Evolutionary conservation across 2,329 filamentous ascomycete species (phyloP).

Genomic region (Trichoderma koningii): DNA sequence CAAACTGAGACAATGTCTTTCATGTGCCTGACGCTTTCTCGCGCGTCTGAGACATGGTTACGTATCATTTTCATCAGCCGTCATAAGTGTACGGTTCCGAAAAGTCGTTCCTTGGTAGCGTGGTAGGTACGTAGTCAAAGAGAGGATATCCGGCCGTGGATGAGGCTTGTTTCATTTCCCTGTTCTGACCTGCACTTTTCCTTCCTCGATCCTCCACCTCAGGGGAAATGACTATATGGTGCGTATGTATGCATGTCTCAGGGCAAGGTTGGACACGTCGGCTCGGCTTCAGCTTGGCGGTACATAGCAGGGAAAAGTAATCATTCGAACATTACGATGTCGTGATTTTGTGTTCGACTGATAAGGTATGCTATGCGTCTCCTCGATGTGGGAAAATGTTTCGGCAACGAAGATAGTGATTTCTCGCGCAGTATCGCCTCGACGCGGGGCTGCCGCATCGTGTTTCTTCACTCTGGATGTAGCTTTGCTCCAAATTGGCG

Average conservation of each 20-base stretch:
- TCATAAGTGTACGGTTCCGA: neutral
- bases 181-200: neutral
- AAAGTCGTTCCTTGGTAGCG: neutral
- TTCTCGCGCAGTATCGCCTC: neutral
- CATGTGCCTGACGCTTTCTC: neutral
- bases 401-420: neutral
- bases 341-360: neutral
- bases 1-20: conserved; percentile 4
- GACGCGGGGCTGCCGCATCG: too few relatives aligned
- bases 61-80: neutral
- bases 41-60: neutral
- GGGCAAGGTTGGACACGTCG: neutral
- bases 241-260: conserved; percentile 1
- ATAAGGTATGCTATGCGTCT: neutral
- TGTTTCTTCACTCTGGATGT: neutral
- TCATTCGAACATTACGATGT: neutral
- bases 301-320: neutral
- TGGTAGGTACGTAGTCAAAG: neutral
- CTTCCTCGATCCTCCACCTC: neutral
- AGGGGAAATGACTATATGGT: neutral
- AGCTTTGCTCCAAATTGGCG: neutral
- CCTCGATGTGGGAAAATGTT: too few relatives aligned
- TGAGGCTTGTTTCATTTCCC: neutral
- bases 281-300: neutral
- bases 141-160: neutral